Percentiles rank a stretch among this genome's conserved stretches.
Evolutionary conservation across 169 alveolate genomes (phyloP).

Genomic region (Plasmodium fragile): DNA sequence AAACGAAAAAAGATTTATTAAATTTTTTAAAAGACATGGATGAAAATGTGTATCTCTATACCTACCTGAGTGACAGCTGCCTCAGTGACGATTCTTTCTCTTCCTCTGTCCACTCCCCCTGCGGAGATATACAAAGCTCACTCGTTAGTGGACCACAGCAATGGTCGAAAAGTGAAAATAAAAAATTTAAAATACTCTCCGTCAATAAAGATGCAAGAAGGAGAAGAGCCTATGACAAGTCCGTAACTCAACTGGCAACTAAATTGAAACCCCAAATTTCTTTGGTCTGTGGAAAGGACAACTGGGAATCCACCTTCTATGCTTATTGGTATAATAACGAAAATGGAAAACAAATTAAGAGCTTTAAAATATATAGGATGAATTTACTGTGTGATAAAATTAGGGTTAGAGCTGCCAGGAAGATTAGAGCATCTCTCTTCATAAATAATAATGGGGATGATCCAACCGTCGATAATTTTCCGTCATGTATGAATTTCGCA

Average conservation of each 20-base stretch:
- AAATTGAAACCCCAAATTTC: conserved; percentile 79
- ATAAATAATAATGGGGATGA: conserved; percentile 3
- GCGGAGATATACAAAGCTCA: background rate
- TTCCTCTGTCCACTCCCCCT: background rate
- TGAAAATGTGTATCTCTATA: conserved; percentile 41
- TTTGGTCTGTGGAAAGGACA: conserved; percentile 83
- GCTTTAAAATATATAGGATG: conserved; percentile 78
- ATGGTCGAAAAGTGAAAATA: conserved; percentile 9
- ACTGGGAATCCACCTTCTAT: conserved; percentile 87
- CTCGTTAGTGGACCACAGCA: background rate
- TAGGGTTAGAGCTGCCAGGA: conserved; percentile 79
- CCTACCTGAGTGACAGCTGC: conserved; percentile 34
- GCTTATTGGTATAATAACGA: conserved; percentile 82
- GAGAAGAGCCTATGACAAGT: conserved; percentile 77
- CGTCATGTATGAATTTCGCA: background rate
- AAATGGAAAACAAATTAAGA: conserved; percentile 75
- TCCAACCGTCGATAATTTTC: background rate
- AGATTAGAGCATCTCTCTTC: conserved; percentile 37
- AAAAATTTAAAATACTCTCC: conserved; percentile 26
- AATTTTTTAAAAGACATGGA: conserved; percentile 42
- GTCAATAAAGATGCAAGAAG: conserved; percentile 78
- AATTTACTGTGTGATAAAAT: conserved; percentile 83
- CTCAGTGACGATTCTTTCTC: background rate
- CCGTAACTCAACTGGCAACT: conserved; percentile 78
- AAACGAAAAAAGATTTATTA: conserved; percentile 16